A percentile compares a stretch with the other conserved stretches of the same genome.
phyloP scores from a whole-genome alignment of 495 filamentous ascomycete species.

The Neurospora pannonica region DNA sequence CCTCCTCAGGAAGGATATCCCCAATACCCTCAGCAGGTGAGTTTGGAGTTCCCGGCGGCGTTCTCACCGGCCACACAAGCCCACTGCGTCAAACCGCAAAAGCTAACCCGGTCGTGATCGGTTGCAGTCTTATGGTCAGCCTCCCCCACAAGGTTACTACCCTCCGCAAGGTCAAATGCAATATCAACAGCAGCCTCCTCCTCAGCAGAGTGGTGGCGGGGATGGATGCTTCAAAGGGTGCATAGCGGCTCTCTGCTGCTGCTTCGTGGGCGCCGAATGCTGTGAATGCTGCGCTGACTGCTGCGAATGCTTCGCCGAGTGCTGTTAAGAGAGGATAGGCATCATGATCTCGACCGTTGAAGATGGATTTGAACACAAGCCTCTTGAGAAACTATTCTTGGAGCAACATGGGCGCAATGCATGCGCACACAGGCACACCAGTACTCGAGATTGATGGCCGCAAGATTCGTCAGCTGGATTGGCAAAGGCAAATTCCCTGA shows the following conservation, averaged over 20 bases:
- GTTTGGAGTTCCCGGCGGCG: background rate
- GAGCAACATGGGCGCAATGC: background rate
- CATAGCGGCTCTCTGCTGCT: constrained; percentile 64
- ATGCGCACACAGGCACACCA: background rate
- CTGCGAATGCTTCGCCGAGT: constrained; percentile 54
- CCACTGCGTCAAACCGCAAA: background rate
- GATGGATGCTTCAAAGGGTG: constrained; percentile 56
- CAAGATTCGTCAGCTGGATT: background rate
- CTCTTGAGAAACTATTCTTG: background rate
- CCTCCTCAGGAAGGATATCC: constrained; percentile 12
- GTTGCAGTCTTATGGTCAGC: constrained; percentile 10
- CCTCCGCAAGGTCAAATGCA: constrained; percentile 29
- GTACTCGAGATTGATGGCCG: background rate
- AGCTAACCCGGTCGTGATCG: background rate
- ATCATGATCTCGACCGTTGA: background rate
- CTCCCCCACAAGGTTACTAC: constrained; percentile 19
- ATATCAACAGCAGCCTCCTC: constrained; percentile 52
- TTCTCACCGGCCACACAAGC: background rate
- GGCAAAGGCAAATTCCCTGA: background rate
- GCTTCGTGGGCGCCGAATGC: constrained; percentile 67
- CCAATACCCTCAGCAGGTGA: constrained; percentile 23
- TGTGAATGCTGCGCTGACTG: constrained; percentile 72
- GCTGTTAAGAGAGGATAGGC: constrained; percentile 23
- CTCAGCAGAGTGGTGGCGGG: constrained; percentile 38
- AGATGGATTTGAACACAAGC: background rate